Evolutionary conservation across 1,139 yeast genomes (phyloP).

Genomic region (Pneumocystis oryctolagi): DNA sequence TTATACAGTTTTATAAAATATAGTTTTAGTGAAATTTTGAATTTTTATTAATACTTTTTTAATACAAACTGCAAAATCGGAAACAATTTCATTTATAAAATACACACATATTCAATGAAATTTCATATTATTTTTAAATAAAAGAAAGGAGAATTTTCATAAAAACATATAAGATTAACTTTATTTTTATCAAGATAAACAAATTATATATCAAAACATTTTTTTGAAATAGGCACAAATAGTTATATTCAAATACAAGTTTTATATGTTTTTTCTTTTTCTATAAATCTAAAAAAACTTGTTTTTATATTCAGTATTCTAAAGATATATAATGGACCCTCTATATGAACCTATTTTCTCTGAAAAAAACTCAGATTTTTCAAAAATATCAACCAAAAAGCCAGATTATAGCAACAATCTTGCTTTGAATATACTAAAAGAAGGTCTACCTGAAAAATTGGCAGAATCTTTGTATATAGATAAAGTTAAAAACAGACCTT

Average conservation of each 20-base stretch:
- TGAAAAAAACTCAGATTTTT: not conserved
- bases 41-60: too few relatives aligned
- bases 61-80: too few relatives aligned
- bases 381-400: not conserved
- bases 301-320: not conserved
- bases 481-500: conserved; percentile 8
- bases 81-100: too few relatives aligned
- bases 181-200: too few relatives aligned
- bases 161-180: too few relatives aligned
- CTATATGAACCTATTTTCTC: not conserved
- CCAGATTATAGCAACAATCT: not conserved
- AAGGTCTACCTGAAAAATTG: not conserved
- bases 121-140: too few relatives aligned
- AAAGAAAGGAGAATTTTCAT: too few relatives aligned
- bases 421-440: not conserved
- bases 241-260: too few relatives aligned
- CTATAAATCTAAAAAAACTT: not conserved
- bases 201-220: too few relatives aligned
- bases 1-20: too few relatives aligned
- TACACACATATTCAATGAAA: too few relatives aligned
- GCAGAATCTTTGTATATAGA: conserved; percentile 1
- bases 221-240: not conserved
- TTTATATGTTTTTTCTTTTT: not conserved
- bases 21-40: too few relatives aligned
- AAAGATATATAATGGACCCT: not conserved